A percentile compares a stretch with the other conserved stretches of the same genome.
phyloP scores from a whole-genome alignment of 371 early-diverging fungal species.

The Chytridium lagenaria region DNA sequence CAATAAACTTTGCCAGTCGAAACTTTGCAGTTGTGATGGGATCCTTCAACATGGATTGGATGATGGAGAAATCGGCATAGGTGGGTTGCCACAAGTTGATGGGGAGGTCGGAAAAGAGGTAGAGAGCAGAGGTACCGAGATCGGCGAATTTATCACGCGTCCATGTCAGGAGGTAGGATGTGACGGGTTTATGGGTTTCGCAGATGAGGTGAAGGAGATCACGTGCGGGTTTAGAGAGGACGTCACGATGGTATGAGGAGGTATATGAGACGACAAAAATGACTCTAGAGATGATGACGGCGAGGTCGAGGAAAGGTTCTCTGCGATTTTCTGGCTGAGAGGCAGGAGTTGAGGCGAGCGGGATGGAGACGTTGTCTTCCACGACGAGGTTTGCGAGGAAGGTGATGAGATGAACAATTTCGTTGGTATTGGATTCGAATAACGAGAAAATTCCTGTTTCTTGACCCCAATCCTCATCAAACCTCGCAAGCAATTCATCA shows the following conservation, averaged over 20 bases:
- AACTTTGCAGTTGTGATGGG: conserved; percentile 43
- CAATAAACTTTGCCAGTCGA: conserved; percentile 37
- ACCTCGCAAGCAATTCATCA: conserved; percentile 6
- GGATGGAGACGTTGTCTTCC: neutral
- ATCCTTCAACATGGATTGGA: conserved; percentile 46
- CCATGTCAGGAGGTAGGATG: conserved; percentile 33
- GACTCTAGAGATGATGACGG: conserved; percentile 19
- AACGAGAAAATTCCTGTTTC: conserved; percentile 12
- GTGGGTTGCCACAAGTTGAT: conserved; percentile 36
- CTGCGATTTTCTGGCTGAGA: neutral
- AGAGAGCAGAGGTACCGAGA: conserved; percentile 24
- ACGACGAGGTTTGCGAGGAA: conserved; percentile 17
- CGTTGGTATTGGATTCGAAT: conserved; percentile 7
- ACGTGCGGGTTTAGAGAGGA: conserved; percentile 12
- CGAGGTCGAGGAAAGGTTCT: conserved; percentile 2
- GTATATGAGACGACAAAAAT: conserved; percentile 32
- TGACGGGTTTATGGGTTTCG: conserved; percentile 18
- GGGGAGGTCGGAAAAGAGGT: conserved; percentile 39
- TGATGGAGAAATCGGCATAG: conserved; percentile 37
- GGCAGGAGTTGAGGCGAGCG: neutral
- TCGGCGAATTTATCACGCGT: conserved; percentile 30
- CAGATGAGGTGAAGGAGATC: conserved; percentile 27
- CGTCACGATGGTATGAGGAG: conserved; percentile 26
- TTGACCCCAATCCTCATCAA: conserved; percentile 4
- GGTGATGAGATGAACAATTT: conserved; percentile 19